Conservation (phyloP, 768 basidiomycete genomes). For the Suillus fuscotomentosus region DNA sequence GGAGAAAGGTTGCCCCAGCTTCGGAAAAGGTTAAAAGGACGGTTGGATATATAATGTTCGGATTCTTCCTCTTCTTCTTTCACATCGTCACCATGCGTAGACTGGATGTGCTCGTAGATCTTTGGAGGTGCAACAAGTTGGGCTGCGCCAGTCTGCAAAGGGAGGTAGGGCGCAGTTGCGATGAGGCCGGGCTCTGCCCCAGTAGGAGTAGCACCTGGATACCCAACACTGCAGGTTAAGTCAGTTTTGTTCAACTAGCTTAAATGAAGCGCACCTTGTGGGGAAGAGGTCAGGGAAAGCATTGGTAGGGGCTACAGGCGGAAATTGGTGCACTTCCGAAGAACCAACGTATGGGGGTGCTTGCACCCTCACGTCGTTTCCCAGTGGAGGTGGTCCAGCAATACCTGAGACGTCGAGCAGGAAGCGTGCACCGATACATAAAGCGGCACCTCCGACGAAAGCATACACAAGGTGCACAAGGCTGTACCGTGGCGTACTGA, state of each 20-base stretch:
- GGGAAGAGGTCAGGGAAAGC: slow-evolving; percentile 72
- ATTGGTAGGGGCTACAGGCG: slow-evolving; percentile 75
- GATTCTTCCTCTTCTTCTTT: slow-evolving; percentile 20
- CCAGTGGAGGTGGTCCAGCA: slow-evolving; percentile 28
- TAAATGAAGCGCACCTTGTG: slow-evolving; percentile 35
- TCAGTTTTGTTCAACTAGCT: background rate
- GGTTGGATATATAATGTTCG: slow-evolving; percentile 16
- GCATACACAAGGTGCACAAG: slow-evolving; percentile 42
- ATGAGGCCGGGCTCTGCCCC: slow-evolving; percentile 76
- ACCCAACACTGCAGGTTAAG: slow-evolving; percentile 48
- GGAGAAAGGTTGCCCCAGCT: slow-evolving; percentile 86
- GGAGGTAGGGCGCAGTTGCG: slow-evolving; percentile 75
- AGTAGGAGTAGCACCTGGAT: slow-evolving; percentile 75
- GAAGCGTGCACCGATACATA: slow-evolving; percentile 50
- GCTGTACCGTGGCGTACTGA: slow-evolving; percentile 19
- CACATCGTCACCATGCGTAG: background rate
- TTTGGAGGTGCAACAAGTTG: slow-evolving; percentile 55
- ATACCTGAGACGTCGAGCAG: slow-evolving; percentile 39
- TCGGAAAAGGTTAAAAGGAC: slow-evolving; percentile 63
- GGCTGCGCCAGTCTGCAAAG: slow-evolving; percentile 68
- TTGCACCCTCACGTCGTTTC: slow-evolving; percentile 31
- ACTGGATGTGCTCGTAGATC: slow-evolving; percentile 1
- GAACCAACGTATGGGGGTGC: slow-evolving; percentile 74
- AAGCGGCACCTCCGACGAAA: slow-evolving; percentile 52
- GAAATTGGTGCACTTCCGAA: slow-evolving; percentile 65